Conservation (phyloP, 2,329 filamentous ascomycete genomes). For the Diatrype stigma region DNA sequence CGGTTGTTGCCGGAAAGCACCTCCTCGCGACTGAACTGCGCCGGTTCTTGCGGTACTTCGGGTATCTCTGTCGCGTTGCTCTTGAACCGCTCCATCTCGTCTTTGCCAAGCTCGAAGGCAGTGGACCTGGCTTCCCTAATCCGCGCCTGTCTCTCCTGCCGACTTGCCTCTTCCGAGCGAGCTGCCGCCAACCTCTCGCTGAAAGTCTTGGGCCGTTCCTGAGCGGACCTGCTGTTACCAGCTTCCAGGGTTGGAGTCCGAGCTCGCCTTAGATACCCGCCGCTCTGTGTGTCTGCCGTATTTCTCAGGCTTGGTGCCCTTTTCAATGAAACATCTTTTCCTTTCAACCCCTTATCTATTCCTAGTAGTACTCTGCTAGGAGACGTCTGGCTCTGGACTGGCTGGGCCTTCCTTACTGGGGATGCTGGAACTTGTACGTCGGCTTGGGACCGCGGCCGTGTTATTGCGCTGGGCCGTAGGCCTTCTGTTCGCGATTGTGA, state of each 20-base stretch:
- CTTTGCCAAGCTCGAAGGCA: slow-evolving; percentile 53
- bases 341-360: slow-evolving; percentile 82
- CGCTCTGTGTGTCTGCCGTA: slow-evolving; percentile 24
- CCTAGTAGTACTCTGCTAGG: slow-evolving; percentile 77
- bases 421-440: slow-evolving; percentile 70
- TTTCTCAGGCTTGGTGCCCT: slow-evolving; percentile 54
- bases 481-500: slow-evolving; percentile 15
- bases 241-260: slow-evolving; percentile 32
- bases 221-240: slow-evolving; percentile 21
- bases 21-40: slow-evolving; percentile 61
- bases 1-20: slow-evolving; percentile 41
- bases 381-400: slow-evolving; percentile 57
- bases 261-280: slow-evolving; percentile 42
- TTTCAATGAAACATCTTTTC: slow-evolving; percentile 79
- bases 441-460: slow-evolving; percentile 26
- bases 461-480: slow-evolving; percentile 9
- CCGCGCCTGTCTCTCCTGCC: slow-evolving; percentile 46
- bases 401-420: slow-evolving; percentile 59
- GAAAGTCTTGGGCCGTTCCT: slow-evolving; percentile 56
- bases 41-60: slow-evolving; percentile 41
- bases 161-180: slow-evolving; percentile 50
- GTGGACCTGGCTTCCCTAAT: slow-evolving; percentile 51
- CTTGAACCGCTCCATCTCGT: slow-evolving; percentile 59
- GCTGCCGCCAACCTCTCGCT: slow-evolving; percentile 80
- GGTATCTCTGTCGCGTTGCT: slow-evolving; percentile 52